Evolutionary conservation across 2,329 filamentous ascomycete genomes (phyloP).

Genomic region (Fusarium sp.): DNA sequence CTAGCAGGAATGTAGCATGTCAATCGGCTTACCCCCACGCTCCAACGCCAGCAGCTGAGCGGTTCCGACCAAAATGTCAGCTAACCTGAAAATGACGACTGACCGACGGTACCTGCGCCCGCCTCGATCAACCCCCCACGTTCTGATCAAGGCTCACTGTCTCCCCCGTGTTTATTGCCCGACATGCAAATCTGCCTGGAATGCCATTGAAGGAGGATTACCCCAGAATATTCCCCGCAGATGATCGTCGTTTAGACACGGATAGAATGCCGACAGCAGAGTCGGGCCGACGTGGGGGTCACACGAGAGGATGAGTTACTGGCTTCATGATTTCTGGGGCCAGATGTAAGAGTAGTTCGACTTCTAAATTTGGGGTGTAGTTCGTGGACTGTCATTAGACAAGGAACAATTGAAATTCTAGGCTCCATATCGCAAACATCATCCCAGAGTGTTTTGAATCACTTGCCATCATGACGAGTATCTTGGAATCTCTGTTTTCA

Average conservation of each 20-base stretch:
- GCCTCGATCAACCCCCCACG: background rate
- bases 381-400: background rate
- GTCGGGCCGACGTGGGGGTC: background rate
- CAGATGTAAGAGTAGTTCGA: background rate
- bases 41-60: accelerated
- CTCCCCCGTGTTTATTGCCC: slow-evolving; percentile 8
- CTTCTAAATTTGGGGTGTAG: background rate
- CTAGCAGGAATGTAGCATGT: background rate
- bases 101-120: background rate
- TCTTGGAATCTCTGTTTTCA: slow-evolving; percentile 54
- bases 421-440: background rate
- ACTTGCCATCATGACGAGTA: background rate
- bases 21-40: background rate
- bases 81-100: background rate
- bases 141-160: background rate
- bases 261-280: background rate
- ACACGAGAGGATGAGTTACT: background rate
- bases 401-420: accelerated
- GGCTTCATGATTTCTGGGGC: background rate
- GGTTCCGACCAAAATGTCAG: background rate
- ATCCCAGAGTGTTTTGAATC: accelerated
- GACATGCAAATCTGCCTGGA: background rate
- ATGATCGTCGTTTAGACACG: background rate
- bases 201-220: background rate
- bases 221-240: background rate